These are phyloP conservation scores for Torrubiellomyces zombiae DNA, from an alignment of 2,329 filamentous ascomycete genomes.

Conservation along the genomic window DNA sequence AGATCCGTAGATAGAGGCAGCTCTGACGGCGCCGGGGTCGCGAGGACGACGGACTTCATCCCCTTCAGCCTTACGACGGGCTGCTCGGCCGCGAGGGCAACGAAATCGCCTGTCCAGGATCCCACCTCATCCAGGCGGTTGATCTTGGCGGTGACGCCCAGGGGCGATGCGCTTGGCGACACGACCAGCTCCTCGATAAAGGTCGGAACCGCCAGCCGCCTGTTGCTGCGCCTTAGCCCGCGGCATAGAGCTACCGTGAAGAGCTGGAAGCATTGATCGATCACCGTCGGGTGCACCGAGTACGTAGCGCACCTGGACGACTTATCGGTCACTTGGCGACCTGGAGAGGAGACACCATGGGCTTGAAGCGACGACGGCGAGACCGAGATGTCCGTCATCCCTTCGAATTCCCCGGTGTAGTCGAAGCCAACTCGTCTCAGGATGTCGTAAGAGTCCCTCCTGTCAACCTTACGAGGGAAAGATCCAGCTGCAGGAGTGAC, in stretches of 20 bases:
- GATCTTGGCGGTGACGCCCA: conserved; percentile 1
- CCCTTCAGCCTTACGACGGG: conserved; percentile 2
- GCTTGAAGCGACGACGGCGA: not conserved
- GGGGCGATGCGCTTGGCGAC: not conserved
- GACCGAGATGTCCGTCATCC: conserved; percentile 4
- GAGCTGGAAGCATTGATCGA: conserved; percentile 13
- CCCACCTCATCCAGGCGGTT: not conserved
- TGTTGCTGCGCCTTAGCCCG: conserved; percentile 9
- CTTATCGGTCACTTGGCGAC: not conserved
- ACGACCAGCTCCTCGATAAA: conserved; percentile 3
- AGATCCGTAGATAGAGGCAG: conserved; percentile 12
- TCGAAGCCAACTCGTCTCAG: conserved; percentile 1
- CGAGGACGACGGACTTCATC: too few relatives aligned
- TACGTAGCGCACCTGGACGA: conserved; percentile 1
- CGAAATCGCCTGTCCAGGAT: conserved; percentile 2
- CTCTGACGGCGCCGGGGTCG: conserved; percentile 3
- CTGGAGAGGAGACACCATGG: not conserved
- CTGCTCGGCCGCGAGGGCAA: not conserved
- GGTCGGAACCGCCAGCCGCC: conserved; percentile 4
- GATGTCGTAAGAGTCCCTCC: not conserved
- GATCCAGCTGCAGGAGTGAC: not conserved
- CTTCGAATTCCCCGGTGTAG: conserved; percentile 4
- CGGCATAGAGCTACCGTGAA: conserved; percentile 9
- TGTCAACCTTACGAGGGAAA: not conserved
- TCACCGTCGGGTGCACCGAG: conserved; percentile 3